Conservation (phyloP, 805 yeast genomes). For the Komagataella pseudopastoris region DNA sequence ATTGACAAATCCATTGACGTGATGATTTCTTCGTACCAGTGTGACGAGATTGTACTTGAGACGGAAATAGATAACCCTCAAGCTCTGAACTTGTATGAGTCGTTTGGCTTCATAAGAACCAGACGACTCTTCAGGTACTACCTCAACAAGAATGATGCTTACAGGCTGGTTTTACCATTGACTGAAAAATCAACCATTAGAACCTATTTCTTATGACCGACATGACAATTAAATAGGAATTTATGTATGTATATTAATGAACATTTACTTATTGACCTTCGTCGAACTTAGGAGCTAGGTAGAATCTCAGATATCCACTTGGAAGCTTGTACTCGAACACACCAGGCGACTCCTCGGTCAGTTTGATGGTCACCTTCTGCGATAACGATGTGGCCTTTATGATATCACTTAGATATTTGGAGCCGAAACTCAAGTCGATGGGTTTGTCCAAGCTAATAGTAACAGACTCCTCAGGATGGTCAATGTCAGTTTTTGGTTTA, state of each 20-base stretch:
- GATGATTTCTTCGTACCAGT: slow-evolving; percentile 46
- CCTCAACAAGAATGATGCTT: slow-evolving; percentile 88
- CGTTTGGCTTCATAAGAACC: slow-evolving; percentile 21
- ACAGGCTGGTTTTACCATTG: slow-evolving; percentile 70
- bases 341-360: slow-evolving; percentile 89
- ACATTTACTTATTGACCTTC: slow-evolving; percentile 51
- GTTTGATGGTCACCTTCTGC: slow-evolving; percentile 63
- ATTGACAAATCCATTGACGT: slow-evolving; percentile 47
- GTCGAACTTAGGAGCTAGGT: slow-evolving; percentile 95
- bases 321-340: slow-evolving; percentile 83
- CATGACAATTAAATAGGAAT: slow-evolving; percentile 1
- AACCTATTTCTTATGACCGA: slow-evolving; percentile 31
- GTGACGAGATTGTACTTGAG: slow-evolving; percentile 89
- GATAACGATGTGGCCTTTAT: slow-evolving; percentile 82
- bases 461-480: slow-evolving; percentile 63
- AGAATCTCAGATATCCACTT: slow-evolving; percentile 88
- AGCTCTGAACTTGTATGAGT: slow-evolving; percentile 21
- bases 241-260: slow-evolving; percentile 2
- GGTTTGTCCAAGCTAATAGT: slow-evolving; percentile 74
- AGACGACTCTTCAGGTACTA: slow-evolving; percentile 74
- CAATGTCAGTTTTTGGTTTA: slow-evolving; percentile 75
- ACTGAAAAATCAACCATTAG: slow-evolving; percentile 43
- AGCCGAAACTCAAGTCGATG: slow-evolving; percentile 80
- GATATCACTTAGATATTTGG: slow-evolving; percentile 81
- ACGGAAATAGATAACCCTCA: slow-evolving; percentile 68